A percentile compares a stretch with the other conserved stretches of the same genome.
These are phyloP conservation scores for Phytophthora sp. DNA, from an alignment of 352 stramenopile genomes.

Conservation along the genomic window DNA sequence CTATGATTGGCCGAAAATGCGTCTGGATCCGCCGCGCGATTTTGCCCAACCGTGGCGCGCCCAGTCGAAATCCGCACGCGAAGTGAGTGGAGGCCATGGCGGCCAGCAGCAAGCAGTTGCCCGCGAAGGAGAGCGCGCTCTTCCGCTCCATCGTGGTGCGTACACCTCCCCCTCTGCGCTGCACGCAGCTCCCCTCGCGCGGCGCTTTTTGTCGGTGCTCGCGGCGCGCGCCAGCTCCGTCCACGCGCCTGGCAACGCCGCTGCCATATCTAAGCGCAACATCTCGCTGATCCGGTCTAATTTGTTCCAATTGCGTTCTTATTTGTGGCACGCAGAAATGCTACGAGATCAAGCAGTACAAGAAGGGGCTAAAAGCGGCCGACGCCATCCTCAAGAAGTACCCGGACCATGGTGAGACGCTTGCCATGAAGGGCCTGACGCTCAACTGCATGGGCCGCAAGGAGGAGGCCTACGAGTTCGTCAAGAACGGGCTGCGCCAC, in stretches of 20 bases:
- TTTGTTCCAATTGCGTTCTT: not conserved
- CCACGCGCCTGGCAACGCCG: not conserved
- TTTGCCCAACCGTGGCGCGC: slow-evolving; percentile 27
- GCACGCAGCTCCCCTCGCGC: not conserved
- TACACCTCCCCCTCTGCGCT: not conserved
- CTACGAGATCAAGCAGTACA: slow-evolving; percentile 99
- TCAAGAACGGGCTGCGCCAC: slow-evolving; percentile 94
- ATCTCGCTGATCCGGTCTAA: not conserved
- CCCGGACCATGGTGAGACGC: slow-evolving; percentile 96
- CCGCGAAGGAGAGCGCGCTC: slow-evolving; percentile 95
- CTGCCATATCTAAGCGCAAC: not conserved
- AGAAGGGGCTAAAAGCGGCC: slow-evolving; percentile 97
- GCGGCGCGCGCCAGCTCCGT: not conserved
- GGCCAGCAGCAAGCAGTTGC: slow-evolving; percentile 71
- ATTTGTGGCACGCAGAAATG: slow-evolving; percentile 79
- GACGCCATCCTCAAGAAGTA: slow-evolving; percentile 97
- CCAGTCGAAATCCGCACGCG: slow-evolving; percentile 16
- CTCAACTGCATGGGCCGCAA: slow-evolving; percentile 95
- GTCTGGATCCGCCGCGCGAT: not conserved
- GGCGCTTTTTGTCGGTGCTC: not conserved
- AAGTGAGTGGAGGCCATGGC: slow-evolving; percentile 46
- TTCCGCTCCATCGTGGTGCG: slow-evolving; percentile 95
- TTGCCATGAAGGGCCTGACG: slow-evolving; percentile 98
- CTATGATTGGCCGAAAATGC: slow-evolving; percentile 8
- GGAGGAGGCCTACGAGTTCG: slow-evolving; percentile 96